Evolutionary conservation across 495 filamentous ascomycete genomes (phyloP).

Genomic region (Daldinia vernicosa): DNA sequence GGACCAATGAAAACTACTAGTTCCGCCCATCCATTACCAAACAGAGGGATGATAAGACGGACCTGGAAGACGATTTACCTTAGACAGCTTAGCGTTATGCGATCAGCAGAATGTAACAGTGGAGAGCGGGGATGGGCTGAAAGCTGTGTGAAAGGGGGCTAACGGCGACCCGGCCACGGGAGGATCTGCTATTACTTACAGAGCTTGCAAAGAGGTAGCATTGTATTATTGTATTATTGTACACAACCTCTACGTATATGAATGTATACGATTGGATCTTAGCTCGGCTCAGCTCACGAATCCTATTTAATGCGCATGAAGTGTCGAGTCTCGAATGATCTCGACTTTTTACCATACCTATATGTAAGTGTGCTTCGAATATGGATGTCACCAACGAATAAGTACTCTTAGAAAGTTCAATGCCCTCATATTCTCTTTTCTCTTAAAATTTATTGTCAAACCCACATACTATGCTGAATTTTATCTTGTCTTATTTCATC

Average conservation of each 20-base stretch:
- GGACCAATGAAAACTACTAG: constrained; percentile 41
- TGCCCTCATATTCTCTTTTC: not conserved
- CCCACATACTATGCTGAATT: not conserved
- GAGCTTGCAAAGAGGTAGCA: constrained; percentile 1
- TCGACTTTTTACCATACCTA: not conserved
- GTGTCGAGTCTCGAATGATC: constrained; percentile 24
- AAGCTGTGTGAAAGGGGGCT: constrained; percentile 31
- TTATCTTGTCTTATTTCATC: not conserved
- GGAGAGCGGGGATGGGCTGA: constrained; percentile 30
- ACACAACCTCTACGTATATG: constrained; percentile 3
- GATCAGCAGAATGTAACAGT: constrained; percentile 38
- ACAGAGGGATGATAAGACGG: constrained; percentile 39
- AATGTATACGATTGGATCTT: constrained; percentile 10
- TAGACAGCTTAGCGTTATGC: constrained; percentile 32
- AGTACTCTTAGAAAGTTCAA: not conserved
- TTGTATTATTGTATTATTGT: constrained; percentile 2
- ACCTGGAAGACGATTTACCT: constrained; percentile 33
- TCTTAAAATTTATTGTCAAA: not conserved
- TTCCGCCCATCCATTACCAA: constrained; percentile 41
- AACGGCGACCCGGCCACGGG: constrained; percentile 41
- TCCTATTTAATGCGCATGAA: constrained; percentile 37
- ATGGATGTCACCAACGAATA: not conserved
- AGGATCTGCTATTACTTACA: constrained; percentile 43
- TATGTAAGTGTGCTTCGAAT: not conserved
- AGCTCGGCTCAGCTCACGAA: constrained; percentile 33